These are phyloP conservation scores for Linum trigynum DNA, from an alignment of 345 rosid genomes.

Conservation along the genomic window DNA sequence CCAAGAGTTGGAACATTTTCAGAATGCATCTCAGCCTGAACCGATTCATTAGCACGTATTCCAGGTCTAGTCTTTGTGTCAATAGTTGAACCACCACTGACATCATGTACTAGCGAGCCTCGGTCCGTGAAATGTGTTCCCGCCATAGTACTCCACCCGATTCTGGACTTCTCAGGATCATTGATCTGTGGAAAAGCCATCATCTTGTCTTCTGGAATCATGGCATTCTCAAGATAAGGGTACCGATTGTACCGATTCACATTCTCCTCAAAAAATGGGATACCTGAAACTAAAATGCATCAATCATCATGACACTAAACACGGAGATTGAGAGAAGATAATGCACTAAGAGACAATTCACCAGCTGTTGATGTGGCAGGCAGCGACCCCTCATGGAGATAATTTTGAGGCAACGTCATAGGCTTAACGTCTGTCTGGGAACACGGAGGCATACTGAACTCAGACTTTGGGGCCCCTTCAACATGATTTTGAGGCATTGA, in stretches of 20 bases:
- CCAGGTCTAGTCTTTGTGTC: slow-evolving; percentile 4
- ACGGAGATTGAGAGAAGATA: background rate
- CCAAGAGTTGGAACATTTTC: slow-evolving; percentile 21
- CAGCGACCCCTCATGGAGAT: slow-evolving; percentile 6
- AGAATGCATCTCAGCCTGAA: slow-evolving; percentile 16
- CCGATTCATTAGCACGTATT: slow-evolving; percentile 6
- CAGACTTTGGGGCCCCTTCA: background rate
- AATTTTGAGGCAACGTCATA: background rate
- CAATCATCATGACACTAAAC: slow-evolving; percentile 2
- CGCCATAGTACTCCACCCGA: background rate
- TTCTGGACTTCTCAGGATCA: slow-evolving; percentile 5
- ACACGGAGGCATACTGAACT: background rate
- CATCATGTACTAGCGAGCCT: slow-evolving; percentile 4
- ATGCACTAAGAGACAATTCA: background rate
- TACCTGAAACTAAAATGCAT: background rate
- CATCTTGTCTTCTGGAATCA: background rate
- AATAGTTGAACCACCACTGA: slow-evolving; percentile 5
- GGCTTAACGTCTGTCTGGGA: background rate
- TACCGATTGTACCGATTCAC: slow-evolving; percentile 1
- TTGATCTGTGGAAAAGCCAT: background rate
- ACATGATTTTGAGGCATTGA: background rate
- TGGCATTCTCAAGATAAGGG: background rate
- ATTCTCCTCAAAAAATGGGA: background rate
- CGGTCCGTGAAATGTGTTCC: background rate
- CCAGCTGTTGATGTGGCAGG: background rate